Base-by-base conservation (phyloP, 2,329 filamentous ascomycete species). In the Cladosporium sp. region DNA sequence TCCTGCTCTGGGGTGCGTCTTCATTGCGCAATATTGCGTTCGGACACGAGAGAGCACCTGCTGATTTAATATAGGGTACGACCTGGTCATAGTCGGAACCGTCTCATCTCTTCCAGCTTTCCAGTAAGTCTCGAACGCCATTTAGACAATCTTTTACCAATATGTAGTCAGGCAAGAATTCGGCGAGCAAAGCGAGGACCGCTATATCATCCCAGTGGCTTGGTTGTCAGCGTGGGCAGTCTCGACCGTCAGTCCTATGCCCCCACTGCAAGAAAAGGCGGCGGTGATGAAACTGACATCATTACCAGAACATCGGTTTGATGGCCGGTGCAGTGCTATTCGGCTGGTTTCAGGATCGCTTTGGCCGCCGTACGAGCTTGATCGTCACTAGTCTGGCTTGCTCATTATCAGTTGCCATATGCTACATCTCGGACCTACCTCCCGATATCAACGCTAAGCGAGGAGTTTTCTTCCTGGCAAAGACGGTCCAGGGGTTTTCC, bases 401-500 rank as follows among this genome's bases (percentile, higher is more conserved):
- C 35, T 38, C 35, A 15, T 6, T 38, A 19, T 38, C 35, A 8
- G 35, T 38, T 12, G 35, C 35, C 35, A 38, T 38, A 7, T 42
- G 38, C 49, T 51, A 51, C 35, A n/a, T 51, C 33, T 38, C 49
- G 4, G 49, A 51, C 57, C 64, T 76, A 3, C 63, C 67, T 1
- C 74, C 70, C 32, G 35, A 38, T 15, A 38, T 38, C 7, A 38
- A 38, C 18, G 35, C 35, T 38, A 38, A 38, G 35, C 4, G 35
- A 38, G 35, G 35, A 18, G 5, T 38, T 19, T 38, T 38, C 16
- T 38, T 38, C 35, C 35, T 38, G n/a, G 35, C 35, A 12, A 74
- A 76, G 51, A 63, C 72, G 15, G 58, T 75, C 19, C 71, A 75
- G 50, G 74, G 75, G 7, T 59, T 69, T 40, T 65, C 71, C 1